phyloP scores from a whole-genome alignment of 768 basidiomycete genomes.

The Podaxis sp. region DNA sequence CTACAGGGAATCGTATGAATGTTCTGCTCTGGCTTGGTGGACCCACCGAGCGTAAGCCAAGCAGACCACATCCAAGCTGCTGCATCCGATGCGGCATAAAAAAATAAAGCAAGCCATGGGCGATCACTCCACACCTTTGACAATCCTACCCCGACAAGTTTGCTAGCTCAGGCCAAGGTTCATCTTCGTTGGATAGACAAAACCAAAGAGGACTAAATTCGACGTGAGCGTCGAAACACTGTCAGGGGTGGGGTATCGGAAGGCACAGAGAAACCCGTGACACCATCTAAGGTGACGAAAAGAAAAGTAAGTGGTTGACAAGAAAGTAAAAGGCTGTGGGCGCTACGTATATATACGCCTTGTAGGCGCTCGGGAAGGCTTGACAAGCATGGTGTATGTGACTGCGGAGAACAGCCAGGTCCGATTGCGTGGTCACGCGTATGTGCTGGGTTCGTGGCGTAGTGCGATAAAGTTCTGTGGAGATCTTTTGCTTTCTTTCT shows the following conservation, averaged over 20 bases:
- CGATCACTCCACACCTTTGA: neutral
- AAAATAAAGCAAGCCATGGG: neutral
- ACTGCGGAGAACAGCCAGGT: too few relatives aligned
- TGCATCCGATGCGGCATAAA: neutral
- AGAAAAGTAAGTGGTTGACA: neutral
- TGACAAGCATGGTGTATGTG: too few relatives aligned
- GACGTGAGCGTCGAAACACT: slow-evolving; percentile 3
- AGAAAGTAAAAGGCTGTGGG: neutral
- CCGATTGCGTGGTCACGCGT: too few relatives aligned
- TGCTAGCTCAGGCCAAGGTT: slow-evolving; percentile 15
- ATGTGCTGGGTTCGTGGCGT: neutral
- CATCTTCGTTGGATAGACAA: neutral
- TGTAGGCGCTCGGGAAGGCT: neutral
- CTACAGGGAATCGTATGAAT: too few relatives aligned
- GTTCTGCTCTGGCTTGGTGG: too few relatives aligned
- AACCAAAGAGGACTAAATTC: neutral
- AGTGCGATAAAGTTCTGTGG: neutral
- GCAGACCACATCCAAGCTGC: neutral
- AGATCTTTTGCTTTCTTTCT: neutral
- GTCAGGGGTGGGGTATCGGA: slow-evolving; percentile 6
- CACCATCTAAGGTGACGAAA: neutral
- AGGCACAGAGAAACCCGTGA: neutral
- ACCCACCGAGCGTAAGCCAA: neutral
- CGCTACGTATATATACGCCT: neutral
- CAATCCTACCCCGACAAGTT: slow-evolving; percentile 12